A percentile compares a stretch with the other conserved stretches of the same genome.
Conservation (phyloP, 2,329 filamentous ascomycete species). For the Microcyclosporella mali region DNA sequence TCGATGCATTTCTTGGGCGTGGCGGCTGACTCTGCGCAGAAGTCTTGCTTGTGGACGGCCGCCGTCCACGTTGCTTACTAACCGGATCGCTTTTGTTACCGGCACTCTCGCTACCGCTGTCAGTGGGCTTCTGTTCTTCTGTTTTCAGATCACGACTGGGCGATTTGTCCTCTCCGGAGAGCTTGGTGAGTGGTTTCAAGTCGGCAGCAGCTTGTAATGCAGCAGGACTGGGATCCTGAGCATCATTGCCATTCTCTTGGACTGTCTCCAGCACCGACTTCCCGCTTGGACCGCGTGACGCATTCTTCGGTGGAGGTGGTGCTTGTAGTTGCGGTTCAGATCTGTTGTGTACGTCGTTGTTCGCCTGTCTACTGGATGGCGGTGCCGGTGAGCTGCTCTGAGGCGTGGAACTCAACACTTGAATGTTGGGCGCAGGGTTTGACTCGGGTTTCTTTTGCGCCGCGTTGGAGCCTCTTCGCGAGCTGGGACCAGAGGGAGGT, state of each 20-base stretch:
- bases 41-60: slow-evolving; percentile 27
- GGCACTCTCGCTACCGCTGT: slow-evolving; percentile 62
- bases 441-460: slow-evolving; percentile 35
- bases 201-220: slow-evolving; percentile 28
- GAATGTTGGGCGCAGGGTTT: slow-evolving; percentile 37
- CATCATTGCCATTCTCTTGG: slow-evolving; percentile 43
- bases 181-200: slow-evolving; percentile 25
- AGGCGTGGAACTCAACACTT: slow-evolving; percentile 42
- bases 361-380: slow-evolving; percentile 11
- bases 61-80: slow-evolving; percentile 19
- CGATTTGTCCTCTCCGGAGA: slow-evolving; percentile 26
- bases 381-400: slow-evolving; percentile 30
- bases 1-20: slow-evolving; percentile 40
- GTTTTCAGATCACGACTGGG: slow-evolving; percentile 37
- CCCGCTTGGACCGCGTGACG: slow-evolving; percentile 33
- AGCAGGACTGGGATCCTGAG: slow-evolving; percentile 64
- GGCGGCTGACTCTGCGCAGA: slow-evolving; percentile 7
- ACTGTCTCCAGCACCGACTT: slow-evolving; percentile 74
- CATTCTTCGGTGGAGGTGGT: slow-evolving; percentile 33
- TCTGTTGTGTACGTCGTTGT: slow-evolving; percentile 30
- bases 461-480: slow-evolving; percentile 37
- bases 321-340: slow-evolving; percentile 34
- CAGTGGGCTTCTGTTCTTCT: slow-evolving; percentile 31
- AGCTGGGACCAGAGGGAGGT: slow-evolving; percentile 50
- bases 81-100: slow-evolving; percentile 49